A percentile compares a stretch with the other conserved stretches of the same genome.
phyloP scores from a whole-genome alignment of 1,284 basidiomycete genomes.

The Apiotrichum brassicae region DNA sequence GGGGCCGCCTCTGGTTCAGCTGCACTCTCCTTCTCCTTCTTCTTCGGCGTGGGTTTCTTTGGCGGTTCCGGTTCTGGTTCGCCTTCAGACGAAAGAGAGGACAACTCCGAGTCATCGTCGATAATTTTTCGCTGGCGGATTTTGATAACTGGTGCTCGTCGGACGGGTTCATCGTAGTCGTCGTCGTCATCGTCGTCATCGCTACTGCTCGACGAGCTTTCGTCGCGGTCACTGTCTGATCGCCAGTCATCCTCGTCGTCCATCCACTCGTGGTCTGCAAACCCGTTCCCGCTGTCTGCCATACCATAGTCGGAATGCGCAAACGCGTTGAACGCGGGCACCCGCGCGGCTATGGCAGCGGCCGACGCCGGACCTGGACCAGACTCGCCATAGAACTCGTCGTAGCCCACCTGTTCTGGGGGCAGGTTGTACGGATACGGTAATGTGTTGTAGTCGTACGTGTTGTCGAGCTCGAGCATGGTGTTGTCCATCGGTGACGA shows the following conservation, averaged over 20 bases:
- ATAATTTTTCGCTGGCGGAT: slow-evolving; percentile 4
- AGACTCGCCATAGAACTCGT: slow-evolving; percentile 39
- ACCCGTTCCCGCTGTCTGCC: slow-evolving; percentile 20
- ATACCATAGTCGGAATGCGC: slow-evolving; percentile 37
- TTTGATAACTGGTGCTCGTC: slow-evolving; percentile 6
- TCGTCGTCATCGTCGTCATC: slow-evolving; percentile 18
- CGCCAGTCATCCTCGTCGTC: slow-evolving; percentile 22
- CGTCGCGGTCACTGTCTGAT: slow-evolving; percentile 24
- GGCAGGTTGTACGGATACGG: slow-evolving; percentile 42
- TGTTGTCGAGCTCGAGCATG: slow-evolving; percentile 20
- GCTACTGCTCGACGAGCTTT: slow-evolving; percentile 1
- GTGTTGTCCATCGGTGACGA: slow-evolving; percentile 31
- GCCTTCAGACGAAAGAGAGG: slow-evolving; percentile 21
- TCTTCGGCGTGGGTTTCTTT: slow-evolving; percentile 16
- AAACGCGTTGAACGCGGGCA: slow-evolving; percentile 43
- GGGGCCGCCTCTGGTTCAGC: not conserved
- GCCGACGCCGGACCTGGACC: slow-evolving; percentile 35
- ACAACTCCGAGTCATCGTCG: slow-evolving; percentile 31
- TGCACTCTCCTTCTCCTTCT: slow-evolving; percentile 13
- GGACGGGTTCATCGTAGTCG: slow-evolving; percentile 9
- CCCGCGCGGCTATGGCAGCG: slow-evolving; percentile 29
- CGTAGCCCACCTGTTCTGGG: slow-evolving; percentile 34
- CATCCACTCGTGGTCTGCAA: slow-evolving; percentile 20
- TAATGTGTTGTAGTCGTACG: slow-evolving; percentile 23
- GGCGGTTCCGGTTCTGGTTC: slow-evolving; percentile 10